These are phyloP conservation scores for Aquilaria malaccensis DNA, from an alignment of 345 rosid genomes.

Conservation along the genomic window DNA sequence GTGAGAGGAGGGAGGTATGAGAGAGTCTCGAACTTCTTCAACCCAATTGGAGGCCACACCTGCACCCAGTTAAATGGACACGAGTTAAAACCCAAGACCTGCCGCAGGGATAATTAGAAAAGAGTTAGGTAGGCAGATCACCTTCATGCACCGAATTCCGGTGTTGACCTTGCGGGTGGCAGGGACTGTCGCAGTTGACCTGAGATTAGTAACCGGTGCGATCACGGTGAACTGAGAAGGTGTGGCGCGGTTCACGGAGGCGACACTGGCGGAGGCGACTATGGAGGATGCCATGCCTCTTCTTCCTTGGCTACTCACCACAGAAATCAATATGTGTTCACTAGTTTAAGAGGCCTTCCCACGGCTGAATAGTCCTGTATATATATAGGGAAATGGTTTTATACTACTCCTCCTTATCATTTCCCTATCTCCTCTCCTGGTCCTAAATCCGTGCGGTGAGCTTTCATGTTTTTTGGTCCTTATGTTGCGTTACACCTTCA, in stretches of 20 bases:
- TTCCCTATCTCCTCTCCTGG: too few relatives aligned
- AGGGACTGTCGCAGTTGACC: slow-evolving; percentile 10
- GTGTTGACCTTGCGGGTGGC: slow-evolving; percentile 13
- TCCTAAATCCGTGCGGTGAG: too few relatives aligned
- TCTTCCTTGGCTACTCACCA: too few relatives aligned
- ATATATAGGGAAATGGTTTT: too few relatives aligned
- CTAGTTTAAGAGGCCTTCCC: too few relatives aligned
- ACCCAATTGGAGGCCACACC: slow-evolving; percentile 25
- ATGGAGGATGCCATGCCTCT: not conserved
- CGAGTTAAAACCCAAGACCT: not conserved
- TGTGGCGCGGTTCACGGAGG: not conserved
- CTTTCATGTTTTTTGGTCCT: too few relatives aligned
- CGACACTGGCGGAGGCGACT: not conserved
- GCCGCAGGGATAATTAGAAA: not conserved
- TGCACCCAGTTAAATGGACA: not conserved
- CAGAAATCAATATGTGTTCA: too few relatives aligned
- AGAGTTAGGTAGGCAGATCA: not conserved
- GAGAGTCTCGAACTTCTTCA: slow-evolving; percentile 36
- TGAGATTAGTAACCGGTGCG: slow-evolving; percentile 14
- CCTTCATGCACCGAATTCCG: slow-evolving; percentile 15
- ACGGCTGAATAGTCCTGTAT: too few relatives aligned
- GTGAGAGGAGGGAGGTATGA: slow-evolving; percentile 43
- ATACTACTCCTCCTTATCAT: too few relatives aligned
- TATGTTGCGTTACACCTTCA: too few relatives aligned
- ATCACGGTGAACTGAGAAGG: slow-evolving; percentile 12